Base-by-base conservation (phyloP, 2,329 filamentous ascomycete species). In the Verticillium alfalfae region DNA sequence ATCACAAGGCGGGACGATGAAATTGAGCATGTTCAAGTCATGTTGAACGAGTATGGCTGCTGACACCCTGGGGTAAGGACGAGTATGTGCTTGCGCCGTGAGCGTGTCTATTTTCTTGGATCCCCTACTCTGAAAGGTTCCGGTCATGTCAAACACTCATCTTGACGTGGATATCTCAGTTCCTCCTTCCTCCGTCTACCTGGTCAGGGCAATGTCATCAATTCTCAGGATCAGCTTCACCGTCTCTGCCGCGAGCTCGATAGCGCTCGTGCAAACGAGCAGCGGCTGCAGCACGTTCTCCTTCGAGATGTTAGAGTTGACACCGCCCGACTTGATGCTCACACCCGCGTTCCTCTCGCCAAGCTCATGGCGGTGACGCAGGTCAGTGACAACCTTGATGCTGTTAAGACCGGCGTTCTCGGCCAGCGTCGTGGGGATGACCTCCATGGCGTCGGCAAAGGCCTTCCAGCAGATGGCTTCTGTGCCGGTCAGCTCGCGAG, bases 381-480 rank as follows among this genome's bases (percentile, higher is more conserved):
- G 80, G 71, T 98, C 95, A 34, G 95, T 99, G 56, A 99, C 95
- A 34, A 99, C 95, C 81, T 96, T 97, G 84, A 99, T 99, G 75
- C 91, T 94, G 84, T 99, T 99, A 66, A 99, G 83, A 58, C 95
- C 95, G 0, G 95, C 95, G 70, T 99, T 99, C 80, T 99, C 95
- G 0, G 95, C 96, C 68, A 99, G 83, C 1, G 95, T 99, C 38
- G 94, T 97, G 15, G 96, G 95, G 60, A 99, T 91, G 52, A 99
- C 92, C 79, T 99, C 95, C 81, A 99, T 90, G 8, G 95, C 95
- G 66, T 99, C 94, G 1, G 96, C 95, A 72, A 99, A 99, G 0
- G 94, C 94, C 81, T 97, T 98, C 92, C 92, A 99, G 86, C 95
- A 99, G 72, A 98, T 97, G 45, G 93, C 88, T 76, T 99, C 95